phyloP scores from a whole-genome alignment of 2,329 filamentous ascomycete genomes.

The Acephala macrosclerotiorum region DNA sequence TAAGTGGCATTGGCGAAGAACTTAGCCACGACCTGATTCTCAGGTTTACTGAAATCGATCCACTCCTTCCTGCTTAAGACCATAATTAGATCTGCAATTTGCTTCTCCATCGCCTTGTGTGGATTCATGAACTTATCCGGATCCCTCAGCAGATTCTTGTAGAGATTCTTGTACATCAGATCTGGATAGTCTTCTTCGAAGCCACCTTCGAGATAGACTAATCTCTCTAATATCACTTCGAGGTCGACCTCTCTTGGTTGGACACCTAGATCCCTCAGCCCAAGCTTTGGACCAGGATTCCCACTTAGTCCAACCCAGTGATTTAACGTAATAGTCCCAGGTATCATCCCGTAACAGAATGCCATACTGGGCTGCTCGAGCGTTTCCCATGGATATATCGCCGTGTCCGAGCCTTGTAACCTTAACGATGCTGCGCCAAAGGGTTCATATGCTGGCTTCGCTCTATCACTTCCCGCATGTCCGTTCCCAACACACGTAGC shows the following conservation, averaged over 20 bases:
- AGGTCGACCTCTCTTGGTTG: slow-evolving; percentile 68
- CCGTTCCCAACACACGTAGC: slow-evolving; percentile 57
- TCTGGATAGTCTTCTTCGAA: slow-evolving; percentile 63
- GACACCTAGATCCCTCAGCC: slow-evolving; percentile 64
- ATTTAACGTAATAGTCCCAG: slow-evolving; percentile 76
- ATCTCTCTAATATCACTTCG: slow-evolving; percentile 62
- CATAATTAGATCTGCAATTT: slow-evolving; percentile 76
- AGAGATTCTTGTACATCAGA: slow-evolving; percentile 69
- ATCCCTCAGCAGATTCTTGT: slow-evolving; percentile 71
- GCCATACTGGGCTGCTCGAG: slow-evolving; percentile 77
- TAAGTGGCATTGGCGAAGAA: slow-evolving; percentile 71
- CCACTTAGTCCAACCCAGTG: slow-evolving; percentile 70
- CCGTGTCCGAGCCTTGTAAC: slow-evolving; percentile 32
- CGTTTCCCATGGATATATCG: slow-evolving; percentile 67
- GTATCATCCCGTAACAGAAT: slow-evolving; percentile 69
- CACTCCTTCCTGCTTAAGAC: slow-evolving; percentile 73
- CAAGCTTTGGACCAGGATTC: slow-evolving; percentile 60
- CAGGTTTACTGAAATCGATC: slow-evolving; percentile 75
- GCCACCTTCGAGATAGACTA: slow-evolving; percentile 63
- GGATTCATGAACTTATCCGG: slow-evolving; percentile 67
- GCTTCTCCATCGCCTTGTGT: slow-evolving; percentile 70
- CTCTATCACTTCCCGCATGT: slow-evolving; percentile 34
- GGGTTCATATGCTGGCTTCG: slow-evolving; percentile 32
- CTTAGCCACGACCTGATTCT: slow-evolving; percentile 76
- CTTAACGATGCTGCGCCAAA: slow-evolving; percentile 25